These are phyloP conservation scores for Boletus sp. DNA, from an alignment of 768 basidiomycete species.

Conservation along the genomic window DNA sequence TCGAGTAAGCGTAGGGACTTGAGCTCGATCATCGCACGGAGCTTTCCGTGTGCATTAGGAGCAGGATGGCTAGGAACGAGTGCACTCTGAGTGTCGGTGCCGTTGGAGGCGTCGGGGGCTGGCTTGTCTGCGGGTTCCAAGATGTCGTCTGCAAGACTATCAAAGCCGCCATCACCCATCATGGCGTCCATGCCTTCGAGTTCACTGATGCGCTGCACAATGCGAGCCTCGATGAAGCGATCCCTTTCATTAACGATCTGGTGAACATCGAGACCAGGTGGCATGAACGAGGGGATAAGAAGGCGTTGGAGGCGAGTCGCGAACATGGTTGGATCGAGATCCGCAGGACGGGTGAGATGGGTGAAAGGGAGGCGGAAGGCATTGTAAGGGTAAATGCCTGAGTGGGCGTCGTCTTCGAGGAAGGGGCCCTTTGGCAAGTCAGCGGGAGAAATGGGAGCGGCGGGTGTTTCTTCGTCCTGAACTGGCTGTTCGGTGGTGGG, in stretches of 20 bases:
- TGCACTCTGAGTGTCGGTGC: constrained; percentile 24
- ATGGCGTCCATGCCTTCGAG: constrained; percentile 78
- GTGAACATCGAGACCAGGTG: constrained; percentile 88
- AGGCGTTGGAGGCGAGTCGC: constrained; percentile 76
- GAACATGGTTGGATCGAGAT: constrained; percentile 59
- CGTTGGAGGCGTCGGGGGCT: constrained; percentile 31
- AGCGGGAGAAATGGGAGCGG: constrained; percentile 44
- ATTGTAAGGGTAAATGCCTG: constrained; percentile 90
- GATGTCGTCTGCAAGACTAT: constrained; percentile 43
- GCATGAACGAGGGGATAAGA: constrained; percentile 87
- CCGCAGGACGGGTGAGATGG: constrained; percentile 66
- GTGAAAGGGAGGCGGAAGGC: constrained; percentile 83
- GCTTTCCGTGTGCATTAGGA: constrained; percentile 71
- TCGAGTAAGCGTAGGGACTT: constrained; percentile 86
- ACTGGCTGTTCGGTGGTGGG: constrained; percentile 34
- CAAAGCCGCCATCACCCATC: constrained; percentile 74
- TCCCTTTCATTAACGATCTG: constrained; percentile 90
- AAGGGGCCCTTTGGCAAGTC: constrained; percentile 72
- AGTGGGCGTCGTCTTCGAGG: constrained; percentile 76
- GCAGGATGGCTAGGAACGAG: constrained; percentile 44
- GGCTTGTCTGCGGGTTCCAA: constrained; percentile 7
- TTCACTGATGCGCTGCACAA: constrained; percentile 86
- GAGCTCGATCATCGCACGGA: constrained; percentile 90
- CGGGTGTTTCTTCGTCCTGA: constrained; percentile 55
- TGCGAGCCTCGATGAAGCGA: constrained; percentile 84